Evolutionary conservation across 1,284 basidiomycete genomes (phyloP).

Genomic region (Mycosarcoma mackinlayi): DNA sequence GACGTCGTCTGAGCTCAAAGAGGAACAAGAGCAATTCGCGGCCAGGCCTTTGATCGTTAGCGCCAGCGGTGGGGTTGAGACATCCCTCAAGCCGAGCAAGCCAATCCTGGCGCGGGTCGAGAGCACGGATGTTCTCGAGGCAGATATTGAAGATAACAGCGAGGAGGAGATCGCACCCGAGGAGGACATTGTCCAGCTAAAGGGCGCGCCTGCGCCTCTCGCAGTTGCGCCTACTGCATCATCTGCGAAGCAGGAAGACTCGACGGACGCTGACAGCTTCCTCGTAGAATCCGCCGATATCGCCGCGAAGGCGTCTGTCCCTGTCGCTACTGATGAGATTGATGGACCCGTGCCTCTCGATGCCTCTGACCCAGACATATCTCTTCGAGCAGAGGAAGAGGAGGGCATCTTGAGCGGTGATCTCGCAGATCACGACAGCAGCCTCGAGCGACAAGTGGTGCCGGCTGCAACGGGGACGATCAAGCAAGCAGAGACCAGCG

Average conservation of each 20-base stretch:
- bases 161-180: slow-evolving; percentile 20
- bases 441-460: slow-evolving; percentile 26
- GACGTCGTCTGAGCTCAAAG: background rate
- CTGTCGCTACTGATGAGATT: background rate
- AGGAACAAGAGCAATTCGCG: background rate
- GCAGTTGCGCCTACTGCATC: background rate
- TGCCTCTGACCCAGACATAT: background rate
- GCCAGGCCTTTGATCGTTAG: background rate
- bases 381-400: slow-evolving; percentile 6
- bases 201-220: background rate
- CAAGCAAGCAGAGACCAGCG: no score
- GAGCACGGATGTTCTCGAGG: slow-evolving; percentile 39
- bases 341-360: background rate
- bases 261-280: background rate
- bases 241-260: background rate
- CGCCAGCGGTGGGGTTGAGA: background rate
- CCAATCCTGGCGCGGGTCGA: slow-evolving; percentile 18
- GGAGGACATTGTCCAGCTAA: slow-evolving; percentile 3
- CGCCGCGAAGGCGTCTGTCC: background rate
- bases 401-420: slow-evolving; percentile 40
- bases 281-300: background rate
- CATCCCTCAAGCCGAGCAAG: background rate
- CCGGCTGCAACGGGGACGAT: no score
- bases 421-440: slow-evolving; percentile 38
- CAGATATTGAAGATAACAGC: slow-evolving; percentile 45